These are phyloP conservation scores for Daedaleopsis sinensis DNA, from an alignment of 768 basidiomycete species.

Conservation along the genomic window DNA sequence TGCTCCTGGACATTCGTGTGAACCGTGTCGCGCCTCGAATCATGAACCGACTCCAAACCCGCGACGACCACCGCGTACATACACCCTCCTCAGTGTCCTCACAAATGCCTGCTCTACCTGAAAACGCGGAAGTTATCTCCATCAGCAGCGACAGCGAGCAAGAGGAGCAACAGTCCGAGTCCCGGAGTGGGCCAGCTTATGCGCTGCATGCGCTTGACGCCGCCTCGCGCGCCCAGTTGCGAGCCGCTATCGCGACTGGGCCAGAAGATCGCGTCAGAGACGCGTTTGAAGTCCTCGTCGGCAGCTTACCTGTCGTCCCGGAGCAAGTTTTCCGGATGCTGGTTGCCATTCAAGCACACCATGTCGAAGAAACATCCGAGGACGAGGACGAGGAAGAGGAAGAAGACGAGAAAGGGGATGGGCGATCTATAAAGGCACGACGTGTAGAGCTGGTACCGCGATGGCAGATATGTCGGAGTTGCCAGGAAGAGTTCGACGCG, in stretches of 20 bases:
- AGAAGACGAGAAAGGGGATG: too few relatives aligned
- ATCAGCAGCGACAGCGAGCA: conserved; percentile 6
- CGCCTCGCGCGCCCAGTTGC: conserved; percentile 45
- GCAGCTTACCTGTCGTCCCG: conserved; percentile 44
- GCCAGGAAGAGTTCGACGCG: conserved; percentile 50
- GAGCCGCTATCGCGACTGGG: conserved; percentile 44
- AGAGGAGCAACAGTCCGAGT: background rate
- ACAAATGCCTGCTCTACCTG: background rate
- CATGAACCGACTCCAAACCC: too few relatives aligned
- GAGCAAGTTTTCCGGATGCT: conserved; percentile 47
- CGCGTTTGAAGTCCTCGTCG: conserved; percentile 41
- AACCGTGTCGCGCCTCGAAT: background rate
- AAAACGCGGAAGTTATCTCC: background rate
- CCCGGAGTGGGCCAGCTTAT: background rate
- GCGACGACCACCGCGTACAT: background rate
- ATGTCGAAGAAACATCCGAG: background rate
- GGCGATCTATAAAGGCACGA: conserved; percentile 16
- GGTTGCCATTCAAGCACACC: conserved; percentile 37
- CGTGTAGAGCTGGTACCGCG: conserved; percentile 40
- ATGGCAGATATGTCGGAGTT: conserved; percentile 52
- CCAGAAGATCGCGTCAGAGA: conserved; percentile 48
- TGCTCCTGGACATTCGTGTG: background rate
- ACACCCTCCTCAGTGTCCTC: background rate
- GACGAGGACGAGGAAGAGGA: background rate
- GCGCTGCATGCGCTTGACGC: conserved; percentile 34